phyloP scores from a whole-genome alignment of 305 asterid genomes.

The Fraxinus latifolia region DNA sequence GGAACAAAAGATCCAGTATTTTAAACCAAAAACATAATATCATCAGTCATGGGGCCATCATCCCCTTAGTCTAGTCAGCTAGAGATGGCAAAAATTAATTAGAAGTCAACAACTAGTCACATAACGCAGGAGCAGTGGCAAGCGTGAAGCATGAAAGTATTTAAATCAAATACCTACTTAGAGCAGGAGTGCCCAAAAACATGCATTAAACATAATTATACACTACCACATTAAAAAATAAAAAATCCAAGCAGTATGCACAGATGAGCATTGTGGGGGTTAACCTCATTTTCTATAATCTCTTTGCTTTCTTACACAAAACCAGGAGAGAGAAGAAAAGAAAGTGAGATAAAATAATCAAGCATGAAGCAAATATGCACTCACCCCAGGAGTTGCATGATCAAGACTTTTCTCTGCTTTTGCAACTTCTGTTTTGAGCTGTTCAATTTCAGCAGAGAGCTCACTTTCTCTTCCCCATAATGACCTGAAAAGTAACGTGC shows the following conservation, averaged over 20 bases:
- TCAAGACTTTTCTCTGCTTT: slow-evolving; percentile 96
- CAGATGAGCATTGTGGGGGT: neutral
- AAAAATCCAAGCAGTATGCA: neutral
- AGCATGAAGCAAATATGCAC: slow-evolving; percentile 31
- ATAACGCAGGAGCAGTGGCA: slow-evolving; percentile 9
- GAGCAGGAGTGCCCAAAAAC: neutral
- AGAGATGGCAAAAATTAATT: slow-evolving; percentile 16
- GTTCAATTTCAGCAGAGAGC: slow-evolving; percentile 70
- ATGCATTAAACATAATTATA: neutral
- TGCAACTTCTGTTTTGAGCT: slow-evolving; percentile 74
- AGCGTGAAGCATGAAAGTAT: neutral
- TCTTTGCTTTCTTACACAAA: neutral
- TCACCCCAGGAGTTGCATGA: slow-evolving; percentile 96
- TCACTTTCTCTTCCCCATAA: slow-evolving; percentile 85
- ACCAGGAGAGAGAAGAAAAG: neutral
- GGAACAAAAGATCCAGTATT: slow-evolving; percentile 1
- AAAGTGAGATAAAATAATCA: neutral
- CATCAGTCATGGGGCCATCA: neutral
- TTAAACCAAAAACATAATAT: slow-evolving; percentile 18
- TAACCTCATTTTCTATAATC: neutral
- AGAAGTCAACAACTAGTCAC: slow-evolving; percentile 19
- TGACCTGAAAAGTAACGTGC: slow-evolving; percentile 46
- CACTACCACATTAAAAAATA: neutral
- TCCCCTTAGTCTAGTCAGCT: slow-evolving; percentile 10
- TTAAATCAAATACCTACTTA: neutral